Evolutionary conservation across 305 asterid genomes (phyloP).

Genomic region (Fraxinus albicans): DNA sequence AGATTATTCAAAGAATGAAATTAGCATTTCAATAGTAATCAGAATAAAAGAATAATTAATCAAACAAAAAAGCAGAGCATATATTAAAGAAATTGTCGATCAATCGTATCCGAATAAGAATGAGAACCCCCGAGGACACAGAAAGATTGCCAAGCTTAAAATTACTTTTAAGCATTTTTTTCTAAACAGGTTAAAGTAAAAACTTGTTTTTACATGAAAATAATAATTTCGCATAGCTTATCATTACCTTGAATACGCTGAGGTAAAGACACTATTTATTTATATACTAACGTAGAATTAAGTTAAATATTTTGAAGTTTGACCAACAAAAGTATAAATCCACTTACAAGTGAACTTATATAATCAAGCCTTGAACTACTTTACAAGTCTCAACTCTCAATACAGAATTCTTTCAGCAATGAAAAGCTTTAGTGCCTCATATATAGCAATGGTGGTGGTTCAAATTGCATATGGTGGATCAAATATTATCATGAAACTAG

Average conservation of each 20-base stretch:
- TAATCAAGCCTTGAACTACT: background rate
- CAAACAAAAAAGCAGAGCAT: background rate
- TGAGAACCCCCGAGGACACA: background rate
- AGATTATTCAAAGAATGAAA: no score
- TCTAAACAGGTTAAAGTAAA: no score
- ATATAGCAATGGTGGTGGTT: constrained; percentile 28
- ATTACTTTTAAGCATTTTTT: background rate
- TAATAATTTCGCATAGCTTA: no score
- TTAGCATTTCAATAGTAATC: no score
- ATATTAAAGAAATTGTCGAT: background rate
- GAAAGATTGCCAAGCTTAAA: background rate
- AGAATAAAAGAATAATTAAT: no score
- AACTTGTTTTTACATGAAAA: no score
- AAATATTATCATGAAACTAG: constrained; percentile 24
- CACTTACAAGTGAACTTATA: background rate
- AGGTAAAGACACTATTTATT: background rate
- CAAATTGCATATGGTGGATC: constrained; percentile 28
- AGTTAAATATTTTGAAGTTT: background rate
- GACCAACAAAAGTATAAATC: background rate
- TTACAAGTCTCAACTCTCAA: background rate
- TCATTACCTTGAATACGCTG: no score
- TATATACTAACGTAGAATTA: background rate
- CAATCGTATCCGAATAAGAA: background rate
- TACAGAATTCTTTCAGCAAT: background rate
- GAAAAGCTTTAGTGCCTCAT: constrained; percentile 7